Conservation (phyloP, 352 stramenopile species). For the Globisporangium nagaii region DNA sequence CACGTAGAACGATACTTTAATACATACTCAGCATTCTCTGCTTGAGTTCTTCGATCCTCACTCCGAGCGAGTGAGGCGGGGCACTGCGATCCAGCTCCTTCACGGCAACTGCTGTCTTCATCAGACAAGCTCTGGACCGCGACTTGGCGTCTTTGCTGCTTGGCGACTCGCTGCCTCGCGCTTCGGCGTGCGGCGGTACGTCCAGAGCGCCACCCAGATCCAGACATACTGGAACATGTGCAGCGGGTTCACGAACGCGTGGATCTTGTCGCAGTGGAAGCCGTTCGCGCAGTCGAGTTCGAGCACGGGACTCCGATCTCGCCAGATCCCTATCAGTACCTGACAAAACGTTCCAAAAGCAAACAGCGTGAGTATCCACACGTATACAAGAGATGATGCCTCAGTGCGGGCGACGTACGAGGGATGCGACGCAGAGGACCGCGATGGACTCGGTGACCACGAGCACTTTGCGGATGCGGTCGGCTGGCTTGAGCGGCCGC, state of each 20-base stretch:
- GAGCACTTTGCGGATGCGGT: slow-evolving; percentile 45
- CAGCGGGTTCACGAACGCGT: slow-evolving; percentile 25
- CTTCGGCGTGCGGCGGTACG: slow-evolving; percentile 10
- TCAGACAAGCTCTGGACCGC: background rate
- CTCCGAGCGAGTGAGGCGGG: background rate
- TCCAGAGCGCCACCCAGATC: slow-evolving; percentile 13
- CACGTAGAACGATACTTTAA: background rate
- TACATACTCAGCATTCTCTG: background rate
- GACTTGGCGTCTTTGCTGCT: slow-evolving; percentile 2
- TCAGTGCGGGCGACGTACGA: slow-evolving; percentile 15
- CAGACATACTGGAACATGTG: slow-evolving; percentile 28
- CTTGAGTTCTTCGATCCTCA: background rate
- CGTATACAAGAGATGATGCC: background rate
- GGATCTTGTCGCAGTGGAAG: slow-evolving; percentile 33
- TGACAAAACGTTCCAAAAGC: slow-evolving; percentile 1
- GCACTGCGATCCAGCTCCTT: background rate
- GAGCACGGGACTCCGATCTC: slow-evolving; percentile 8
- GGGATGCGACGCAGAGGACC: slow-evolving; percentile 28
- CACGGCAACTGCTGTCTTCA: background rate
- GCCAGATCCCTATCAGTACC: slow-evolving; percentile 38
- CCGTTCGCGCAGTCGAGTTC: slow-evolving; percentile 63
- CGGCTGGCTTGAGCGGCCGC: slow-evolving; percentile 23
- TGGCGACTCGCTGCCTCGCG: background rate
- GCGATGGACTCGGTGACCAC: slow-evolving; percentile 36
- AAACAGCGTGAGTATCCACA: background rate